Evolutionary conservation across 2,329 filamentous ascomycete genomes (phyloP).

Genomic region (Aspergillus pseudoterreus): DNA sequence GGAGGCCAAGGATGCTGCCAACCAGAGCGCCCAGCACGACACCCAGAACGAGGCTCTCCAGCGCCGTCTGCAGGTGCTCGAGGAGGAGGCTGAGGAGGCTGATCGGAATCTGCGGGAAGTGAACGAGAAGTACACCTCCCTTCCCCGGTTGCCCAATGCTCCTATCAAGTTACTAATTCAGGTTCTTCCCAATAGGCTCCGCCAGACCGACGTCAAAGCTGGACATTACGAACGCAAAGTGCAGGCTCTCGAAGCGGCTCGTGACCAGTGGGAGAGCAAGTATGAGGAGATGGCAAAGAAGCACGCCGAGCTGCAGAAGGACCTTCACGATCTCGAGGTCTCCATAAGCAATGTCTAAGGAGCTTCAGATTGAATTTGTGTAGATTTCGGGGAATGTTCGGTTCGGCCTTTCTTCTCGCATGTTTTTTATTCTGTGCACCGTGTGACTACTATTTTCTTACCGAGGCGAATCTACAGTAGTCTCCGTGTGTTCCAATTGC

Average conservation of each 20-base stretch:
- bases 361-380: slow-evolving; percentile 26
- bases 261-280: slow-evolving; percentile 94
- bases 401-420: slow-evolving; percentile 23
- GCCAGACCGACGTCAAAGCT: slow-evolving; percentile 98
- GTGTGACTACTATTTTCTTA: slow-evolving; percentile 13
- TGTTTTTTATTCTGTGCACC: slow-evolving; percentile 21
- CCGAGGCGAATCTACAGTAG: slow-evolving; percentile 4
- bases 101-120: slow-evolving; percentile 95
- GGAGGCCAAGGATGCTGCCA: slow-evolving; percentile 81
- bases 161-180: slow-evolving; percentile 13
- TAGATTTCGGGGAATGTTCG: slow-evolving; percentile 26
- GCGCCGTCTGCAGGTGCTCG: slow-evolving; percentile 88
- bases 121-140: slow-evolving; percentile 84
- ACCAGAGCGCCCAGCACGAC: slow-evolving; percentile 76
- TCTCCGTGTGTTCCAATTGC: slow-evolving; percentile 12
- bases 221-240: slow-evolving; percentile 99
- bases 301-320: slow-evolving; percentile 77
- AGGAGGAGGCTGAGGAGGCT: slow-evolving; percentile 95
- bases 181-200: slow-evolving; percentile 63
- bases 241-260: slow-evolving; percentile 85
- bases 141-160: background rate
- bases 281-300: slow-evolving; percentile 98
- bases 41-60: slow-evolving; percentile 89
- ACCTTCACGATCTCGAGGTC: slow-evolving; percentile 82
- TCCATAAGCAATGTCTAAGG: slow-evolving; percentile 91